A percentile compares a stretch with the other conserved stretches of the same genome.
Evolutionary conservation across 208 protist genomes (phyloP).

Genomic region (Acanthamoeba castellanii): DNA sequence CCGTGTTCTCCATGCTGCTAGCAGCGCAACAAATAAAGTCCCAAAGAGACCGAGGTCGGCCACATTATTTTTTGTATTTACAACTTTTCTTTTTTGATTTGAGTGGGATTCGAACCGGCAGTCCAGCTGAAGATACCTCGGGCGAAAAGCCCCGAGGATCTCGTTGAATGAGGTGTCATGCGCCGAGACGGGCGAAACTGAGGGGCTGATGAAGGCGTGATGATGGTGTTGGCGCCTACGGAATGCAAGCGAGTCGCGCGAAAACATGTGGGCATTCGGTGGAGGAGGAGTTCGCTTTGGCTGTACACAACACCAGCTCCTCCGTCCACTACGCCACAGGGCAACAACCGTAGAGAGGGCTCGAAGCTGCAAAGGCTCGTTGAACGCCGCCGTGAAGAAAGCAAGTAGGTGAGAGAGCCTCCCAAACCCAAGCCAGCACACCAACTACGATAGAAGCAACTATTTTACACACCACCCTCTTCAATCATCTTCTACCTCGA

Average conservation of each 20-base stretch:
- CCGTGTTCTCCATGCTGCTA: not conserved
- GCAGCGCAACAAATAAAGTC: not conserved
- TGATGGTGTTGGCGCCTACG: not conserved
- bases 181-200: not conserved
- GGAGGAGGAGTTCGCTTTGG: slow-evolving; percentile 13
- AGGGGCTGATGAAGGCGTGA: too few species aligned
- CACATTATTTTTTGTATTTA: too few species aligned
- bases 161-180: not conserved
- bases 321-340: not conserved
- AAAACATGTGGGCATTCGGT: slow-evolving; percentile 49
- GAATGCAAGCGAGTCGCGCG: not conserved
- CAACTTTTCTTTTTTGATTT: not conserved
- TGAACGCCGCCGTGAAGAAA: not conserved
- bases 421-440: not conserved
- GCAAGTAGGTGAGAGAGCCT: not conserved
- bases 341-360: not conserved
- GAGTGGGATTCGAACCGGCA: not conserved
- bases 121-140: not conserved
- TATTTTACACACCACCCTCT: too few species aligned
- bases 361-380: not conserved
- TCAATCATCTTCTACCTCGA: too few species aligned
- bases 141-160: not conserved
- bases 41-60: too few species aligned
- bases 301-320: not conserved
- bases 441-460: not conserved